phyloP scores from a whole-genome alignment of 225 moss, liverwort and hornwort genomes.

The Polytrichum commune region DNA sequence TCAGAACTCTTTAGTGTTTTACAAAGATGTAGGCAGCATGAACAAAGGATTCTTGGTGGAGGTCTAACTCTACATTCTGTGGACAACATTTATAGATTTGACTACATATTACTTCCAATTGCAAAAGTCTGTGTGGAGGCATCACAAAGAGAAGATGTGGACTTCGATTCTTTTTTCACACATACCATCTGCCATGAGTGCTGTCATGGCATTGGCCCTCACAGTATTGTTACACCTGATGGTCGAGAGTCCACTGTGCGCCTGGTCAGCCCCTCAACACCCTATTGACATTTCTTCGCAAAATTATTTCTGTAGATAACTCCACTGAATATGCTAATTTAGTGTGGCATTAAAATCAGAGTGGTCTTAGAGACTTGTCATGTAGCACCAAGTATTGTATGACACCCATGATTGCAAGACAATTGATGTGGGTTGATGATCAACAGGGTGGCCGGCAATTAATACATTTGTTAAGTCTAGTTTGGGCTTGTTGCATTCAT shows the following conservation, averaged over 20 bases:
- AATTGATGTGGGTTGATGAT: too few species aligned
- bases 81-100: conserved; percentile 54
- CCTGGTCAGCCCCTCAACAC: conserved; percentile 49
- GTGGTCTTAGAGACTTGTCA: too few species aligned
- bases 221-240: conserved; percentile 68
- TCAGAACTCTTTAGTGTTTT: too few species aligned
- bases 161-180: conserved; percentile 83
- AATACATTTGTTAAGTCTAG: too few species aligned
- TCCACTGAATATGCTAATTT: too few species aligned
- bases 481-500: too few species aligned
- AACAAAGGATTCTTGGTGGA: not conserved
- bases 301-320: not conserved
- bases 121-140: conserved; percentile 73
- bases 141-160: conserved; percentile 67
- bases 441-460: too few species aligned
- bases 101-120: conserved; percentile 86
- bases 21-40: not conserved
- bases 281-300: conserved; percentile 3
- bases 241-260: conserved; percentile 87
- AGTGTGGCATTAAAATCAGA: too few species aligned
- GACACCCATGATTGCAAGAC: too few species aligned
- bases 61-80: conserved; percentile 6
- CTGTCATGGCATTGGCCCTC: conserved; percentile 98
- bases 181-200: conserved; percentile 98
- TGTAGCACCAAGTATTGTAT: too few species aligned